Base-by-base conservation (phyloP, 2,329 filamentous ascomycete genomes). In the Knoxdaviesia proteae region DNA sequence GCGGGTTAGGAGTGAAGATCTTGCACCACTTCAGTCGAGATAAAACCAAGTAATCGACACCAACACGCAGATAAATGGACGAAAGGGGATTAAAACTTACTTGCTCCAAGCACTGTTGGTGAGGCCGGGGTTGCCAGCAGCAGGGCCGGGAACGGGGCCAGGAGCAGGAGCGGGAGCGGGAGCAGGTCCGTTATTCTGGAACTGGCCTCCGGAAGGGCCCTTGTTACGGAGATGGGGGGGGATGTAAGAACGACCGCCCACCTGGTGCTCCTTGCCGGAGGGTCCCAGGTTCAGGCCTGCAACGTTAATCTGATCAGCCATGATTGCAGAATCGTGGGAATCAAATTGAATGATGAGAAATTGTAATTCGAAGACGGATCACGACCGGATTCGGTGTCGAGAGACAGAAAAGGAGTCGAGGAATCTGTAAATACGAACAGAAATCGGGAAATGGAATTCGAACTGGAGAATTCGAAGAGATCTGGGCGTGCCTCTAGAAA, bases 241-340 rank as follows among this genome's bases (percentile, higher is more conserved):
- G 51, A 90, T 86, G 68, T 90, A 90, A 45, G 81, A 81, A 55
- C 79, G 78, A 34, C 43, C 37, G 29, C 40, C 42, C 11, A 32
- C 8, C 29, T 43, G 42, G 34, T 39, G 40, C 53, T 36, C 40
- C 33, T 34, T 67, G 63, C 49, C 58, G 52, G 53, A 60, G 56
- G 58, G 62, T 56, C 62, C 74, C 49, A 88, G 67, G 61, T 65
- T 78, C 55, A 88, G 68, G 58, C 76, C 74, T 58, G 69, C 72
- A 73, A 88, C 86, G 68, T 84, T 84, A 54, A 90, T 71, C 68
- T 87, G 78, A 56, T 84, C 80, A 60, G 80, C 80, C 80, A 86
- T 86, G 57, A 61, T 20, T 78, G 64, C 54, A 54, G 53, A 45
- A 42, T 43, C 45, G 48, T 44, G 48, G 42, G 44, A 51, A 49